Conservation (phyloP, 352 stramenopile species). For the Globisporangium carolinianum region DNA sequence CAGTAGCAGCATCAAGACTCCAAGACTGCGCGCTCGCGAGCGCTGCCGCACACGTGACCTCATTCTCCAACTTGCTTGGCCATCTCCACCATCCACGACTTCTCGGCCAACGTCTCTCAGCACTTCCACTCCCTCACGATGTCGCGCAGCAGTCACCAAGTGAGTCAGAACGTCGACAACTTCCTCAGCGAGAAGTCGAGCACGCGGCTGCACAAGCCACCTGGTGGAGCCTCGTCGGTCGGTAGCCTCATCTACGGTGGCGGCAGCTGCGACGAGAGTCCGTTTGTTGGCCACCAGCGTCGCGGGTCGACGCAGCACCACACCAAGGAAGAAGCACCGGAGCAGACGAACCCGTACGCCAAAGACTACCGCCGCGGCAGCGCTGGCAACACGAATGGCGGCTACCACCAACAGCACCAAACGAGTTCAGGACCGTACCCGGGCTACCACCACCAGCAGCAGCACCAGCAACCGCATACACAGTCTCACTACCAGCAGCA, state of each 20-base stretch:
- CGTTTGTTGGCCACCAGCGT: slow-evolving; percentile 46
- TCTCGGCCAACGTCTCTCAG: background rate
- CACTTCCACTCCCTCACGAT: slow-evolving; percentile 20
- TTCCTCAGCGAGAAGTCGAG: slow-evolving; percentile 68
- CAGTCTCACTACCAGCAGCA: background rate
- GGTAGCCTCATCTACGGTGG: slow-evolving; percentile 67
- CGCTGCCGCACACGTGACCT: slow-evolving; percentile 4
- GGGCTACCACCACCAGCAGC: slow-evolving; percentile 1
- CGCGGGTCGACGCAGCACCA: slow-evolving; percentile 19
- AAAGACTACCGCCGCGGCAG: slow-evolving; percentile 29
- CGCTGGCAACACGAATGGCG: slow-evolving; percentile 1
- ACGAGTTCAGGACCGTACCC: slow-evolving; percentile 8
- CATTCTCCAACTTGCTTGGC: slow-evolving; percentile 25
- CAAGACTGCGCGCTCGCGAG: background rate
- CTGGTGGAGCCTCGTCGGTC: slow-evolving; percentile 67
- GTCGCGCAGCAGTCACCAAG: slow-evolving; percentile 48
- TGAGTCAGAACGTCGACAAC: slow-evolving; percentile 78
- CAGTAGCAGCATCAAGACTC: too few relatives aligned
- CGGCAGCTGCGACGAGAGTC: slow-evolving; percentile 35
- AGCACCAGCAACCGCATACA: too few relatives aligned
- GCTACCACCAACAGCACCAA: slow-evolving; percentile 16
- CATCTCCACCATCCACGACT: background rate
- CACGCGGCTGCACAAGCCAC: slow-evolving; percentile 62
- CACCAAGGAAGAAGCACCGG: slow-evolving; percentile 46
- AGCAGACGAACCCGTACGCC: slow-evolving; percentile 43